A percentile compares a stretch with the other conserved stretches of the same genome.
Evolutionary conservation across 805 yeast genomes (phyloP).

Genomic region (Myxozyma udenii): DNA sequence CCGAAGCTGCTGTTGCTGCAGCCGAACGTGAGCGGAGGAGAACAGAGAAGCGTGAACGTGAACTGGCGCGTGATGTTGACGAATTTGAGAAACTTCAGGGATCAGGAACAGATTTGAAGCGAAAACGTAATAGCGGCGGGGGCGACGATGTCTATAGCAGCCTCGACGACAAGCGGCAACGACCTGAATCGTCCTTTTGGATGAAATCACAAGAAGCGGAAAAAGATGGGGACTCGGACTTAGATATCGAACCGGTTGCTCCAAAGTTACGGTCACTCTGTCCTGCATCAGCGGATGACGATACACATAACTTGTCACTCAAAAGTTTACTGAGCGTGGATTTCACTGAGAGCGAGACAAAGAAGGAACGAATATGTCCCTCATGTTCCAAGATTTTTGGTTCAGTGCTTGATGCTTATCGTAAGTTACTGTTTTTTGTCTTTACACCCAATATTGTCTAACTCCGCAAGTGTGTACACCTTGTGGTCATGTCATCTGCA

Average conservation of each 20-base stretch:
- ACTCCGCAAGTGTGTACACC: slow-evolving; percentile 24
- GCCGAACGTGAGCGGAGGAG: slow-evolving; percentile 4
- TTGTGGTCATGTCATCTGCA: slow-evolving; percentile 30
- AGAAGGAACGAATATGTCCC: slow-evolving; percentile 24
- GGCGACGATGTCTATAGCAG: no score
- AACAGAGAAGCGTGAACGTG: slow-evolving; percentile 2
- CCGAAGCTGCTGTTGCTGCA: slow-evolving; percentile 11
- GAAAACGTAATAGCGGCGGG: slow-evolving; percentile 6
- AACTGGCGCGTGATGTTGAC: slow-evolving; percentile 6
- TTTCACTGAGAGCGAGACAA: slow-evolving; percentile 4
- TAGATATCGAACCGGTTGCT: no score
- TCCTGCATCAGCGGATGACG: slow-evolving; percentile 22
- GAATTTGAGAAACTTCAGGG: slow-evolving; percentile 22
- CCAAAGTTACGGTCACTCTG: slow-evolving; percentile 18
- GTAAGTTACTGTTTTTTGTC: no score
- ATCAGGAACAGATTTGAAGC: neutral
- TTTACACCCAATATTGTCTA: no score
- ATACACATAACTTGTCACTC: slow-evolving; percentile 15
- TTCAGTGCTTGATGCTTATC: slow-evolving; percentile 18
- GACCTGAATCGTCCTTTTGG: slow-evolving; percentile 9
- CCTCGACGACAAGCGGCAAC: neutral
- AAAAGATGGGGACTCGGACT: neutral
- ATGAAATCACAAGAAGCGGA: slow-evolving; percentile 2
- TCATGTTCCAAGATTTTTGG: slow-evolving; percentile 26
- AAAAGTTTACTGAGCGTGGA: slow-evolving; percentile 15